Base-by-base conservation (phyloP, 257 asterid species). In the Capsicum rhomboideum region DNA sequence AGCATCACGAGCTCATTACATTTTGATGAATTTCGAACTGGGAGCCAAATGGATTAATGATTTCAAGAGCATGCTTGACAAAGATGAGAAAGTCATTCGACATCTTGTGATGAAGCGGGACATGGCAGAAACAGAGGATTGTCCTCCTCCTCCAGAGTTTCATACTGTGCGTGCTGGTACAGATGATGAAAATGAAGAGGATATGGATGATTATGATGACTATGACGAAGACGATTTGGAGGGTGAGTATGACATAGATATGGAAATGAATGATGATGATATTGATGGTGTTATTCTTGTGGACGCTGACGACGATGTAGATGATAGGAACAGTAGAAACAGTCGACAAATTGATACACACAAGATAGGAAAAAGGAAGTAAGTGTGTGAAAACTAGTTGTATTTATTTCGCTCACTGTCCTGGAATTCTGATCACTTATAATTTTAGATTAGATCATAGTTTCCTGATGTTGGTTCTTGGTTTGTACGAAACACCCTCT, bases 91-190 rank as follows among this genome's bases (percentile, higher is more conserved):
- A 89, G 88, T 96, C 80, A 93, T 96, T 61, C 92, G 99, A 23
- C 98, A 96, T 91, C 98, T 96, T 66, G 98, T 96, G 49, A 96
- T 96, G 90, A 96, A 94, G 86, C 88, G 50, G 86, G 99, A 96
- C 86, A 87, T 85, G 89, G 98, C 97, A 2, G 99, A 96, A 92
- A 94, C 97, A 1, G 79, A 86, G 83, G 95, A 94, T 17, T 96
- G 98, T 63, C 99, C 96, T 67, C 99, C 98, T 21, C 98, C 99
- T 83, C 97, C 96, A 0, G 98, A 93, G 85, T 92, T 93, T 87
- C 90, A 90, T 31, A 26, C 92, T 13, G 1, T 90, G 81, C 82
- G 87, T 20, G 87, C 87, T 81, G 96, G 85, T 79, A 83, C 80
- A 88, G 89, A 85, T 29, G 92, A 87, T 85, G 91, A 90, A 12